phyloP scores from a whole-genome alignment of 1,284 basidiomycete genomes.

The Acaromyces ingoldii region DNA sequence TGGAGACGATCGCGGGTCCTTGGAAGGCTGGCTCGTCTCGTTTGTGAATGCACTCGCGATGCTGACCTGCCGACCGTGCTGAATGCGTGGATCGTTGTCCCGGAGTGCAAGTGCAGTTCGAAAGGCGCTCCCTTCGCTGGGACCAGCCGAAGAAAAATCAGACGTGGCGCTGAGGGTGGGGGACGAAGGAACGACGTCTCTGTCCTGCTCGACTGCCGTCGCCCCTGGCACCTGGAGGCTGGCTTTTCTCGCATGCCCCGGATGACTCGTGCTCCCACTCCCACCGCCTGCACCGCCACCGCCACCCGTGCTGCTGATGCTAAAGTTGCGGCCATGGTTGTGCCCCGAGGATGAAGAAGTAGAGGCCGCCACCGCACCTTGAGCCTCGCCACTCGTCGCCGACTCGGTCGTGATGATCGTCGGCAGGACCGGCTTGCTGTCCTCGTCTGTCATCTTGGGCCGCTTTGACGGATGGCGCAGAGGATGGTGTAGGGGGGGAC shows the following conservation, averaged over 20 bases:
- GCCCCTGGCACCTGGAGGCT: neutral
- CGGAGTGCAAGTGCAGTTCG: neutral
- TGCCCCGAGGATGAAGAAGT: neutral
- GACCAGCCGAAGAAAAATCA: neutral
- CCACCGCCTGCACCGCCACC: too few relatives aligned
- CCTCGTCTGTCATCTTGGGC: too few relatives aligned
- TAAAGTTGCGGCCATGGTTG: conserved; percentile 3
- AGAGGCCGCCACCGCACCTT: neutral
- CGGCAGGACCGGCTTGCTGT: neutral
- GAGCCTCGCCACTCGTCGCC: neutral
- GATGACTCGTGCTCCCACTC: too few relatives aligned
- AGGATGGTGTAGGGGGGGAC: too few relatives aligned
- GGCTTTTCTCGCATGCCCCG: neutral
- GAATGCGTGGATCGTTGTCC: neutral
- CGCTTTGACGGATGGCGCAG: too few relatives aligned
- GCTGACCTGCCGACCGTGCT: neutral
- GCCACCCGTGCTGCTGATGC: conserved; percentile 1
- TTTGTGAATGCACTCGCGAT: neutral
- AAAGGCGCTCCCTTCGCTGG: neutral
- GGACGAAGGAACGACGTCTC: too few relatives aligned
- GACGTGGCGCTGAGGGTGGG: neutral
- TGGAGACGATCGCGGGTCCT: neutral
- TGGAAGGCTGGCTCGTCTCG: neutral
- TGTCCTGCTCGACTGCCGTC: neutral
- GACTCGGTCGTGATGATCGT: conserved; percentile 1